Conservation (phyloP, 768 basidiomycete species). For the Russula sp. region DNA sequence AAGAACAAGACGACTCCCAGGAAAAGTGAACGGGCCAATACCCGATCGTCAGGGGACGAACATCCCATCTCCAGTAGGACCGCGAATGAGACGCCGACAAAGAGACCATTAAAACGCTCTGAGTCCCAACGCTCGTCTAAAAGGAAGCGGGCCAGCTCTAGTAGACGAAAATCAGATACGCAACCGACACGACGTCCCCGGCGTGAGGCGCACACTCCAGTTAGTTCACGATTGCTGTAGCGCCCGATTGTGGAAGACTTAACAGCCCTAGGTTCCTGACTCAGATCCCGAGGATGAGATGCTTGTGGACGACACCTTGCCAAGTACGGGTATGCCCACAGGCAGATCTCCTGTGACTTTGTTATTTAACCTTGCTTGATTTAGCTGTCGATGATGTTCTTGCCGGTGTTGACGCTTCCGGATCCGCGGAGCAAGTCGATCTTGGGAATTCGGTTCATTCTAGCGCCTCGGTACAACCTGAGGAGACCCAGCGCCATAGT, state of each 20-base stretch:
- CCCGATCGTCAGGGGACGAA: neutral
- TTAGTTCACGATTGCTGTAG: constrained; percentile 8
- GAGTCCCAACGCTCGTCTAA: constrained; percentile 6
- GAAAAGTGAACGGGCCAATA: constrained; percentile 3
- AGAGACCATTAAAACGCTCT: constrained; percentile 10
- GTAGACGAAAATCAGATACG: constrained; percentile 18
- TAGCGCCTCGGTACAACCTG: neutral
- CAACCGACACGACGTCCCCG: neutral
- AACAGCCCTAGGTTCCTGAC: constrained; percentile 22
- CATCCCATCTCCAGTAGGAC: neutral
- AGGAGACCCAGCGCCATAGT: neutral
- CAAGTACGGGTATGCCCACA: constrained; percentile 13
- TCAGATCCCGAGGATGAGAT: constrained; percentile 20
- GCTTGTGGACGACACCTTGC: neutral
- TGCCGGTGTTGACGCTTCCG: neutral
- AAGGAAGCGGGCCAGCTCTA: constrained; percentile 17
- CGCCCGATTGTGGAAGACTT: neutral
- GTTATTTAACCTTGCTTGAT: neutral
- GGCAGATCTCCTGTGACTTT: neutral
- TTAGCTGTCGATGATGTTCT: neutral
- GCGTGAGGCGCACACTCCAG: constrained; percentile 8
- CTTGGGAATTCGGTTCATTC: neutral
- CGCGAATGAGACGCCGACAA: constrained; percentile 1
- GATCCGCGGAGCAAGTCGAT: neutral
- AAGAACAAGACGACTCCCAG: neutral